These are phyloP conservation scores for Nemania sp. DNA, from an alignment of 2,329 filamentous ascomycete genomes.

Conservation along the genomic window DNA sequence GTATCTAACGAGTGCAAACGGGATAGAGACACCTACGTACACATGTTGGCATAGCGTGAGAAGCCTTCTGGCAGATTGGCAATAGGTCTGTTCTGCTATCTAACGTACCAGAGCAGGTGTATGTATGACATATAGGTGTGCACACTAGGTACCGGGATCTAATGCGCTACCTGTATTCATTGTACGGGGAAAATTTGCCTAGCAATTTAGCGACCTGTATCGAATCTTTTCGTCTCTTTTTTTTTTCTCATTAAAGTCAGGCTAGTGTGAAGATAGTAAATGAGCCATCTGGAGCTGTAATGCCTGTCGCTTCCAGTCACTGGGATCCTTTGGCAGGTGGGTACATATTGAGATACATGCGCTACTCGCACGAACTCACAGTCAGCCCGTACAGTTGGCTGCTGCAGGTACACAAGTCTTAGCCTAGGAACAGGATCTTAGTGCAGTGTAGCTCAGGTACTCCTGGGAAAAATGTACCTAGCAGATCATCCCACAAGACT, in stretches of 20 bases:
- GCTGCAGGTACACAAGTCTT: conserved; percentile 26
- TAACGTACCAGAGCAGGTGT: too few species aligned
- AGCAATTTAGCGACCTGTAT: conserved; percentile 14
- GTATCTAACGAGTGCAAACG: too few species aligned
- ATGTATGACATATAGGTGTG: background rate
- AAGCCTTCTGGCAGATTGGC: too few species aligned
- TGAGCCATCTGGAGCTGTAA: conserved; percentile 26
- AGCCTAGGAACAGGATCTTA: conserved; percentile 20
- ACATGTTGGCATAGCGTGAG: too few species aligned
- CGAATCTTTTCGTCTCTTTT: conserved; percentile 16
- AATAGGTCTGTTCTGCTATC: too few species aligned
- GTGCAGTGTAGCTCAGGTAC: conserved; percentile 16
- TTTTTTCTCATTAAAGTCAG: conserved; percentile 22
- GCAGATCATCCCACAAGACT: conserved; percentile 13
- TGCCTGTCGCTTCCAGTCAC: conserved; percentile 12
- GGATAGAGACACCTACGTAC: too few species aligned
- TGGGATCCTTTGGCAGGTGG: conserved; percentile 23
- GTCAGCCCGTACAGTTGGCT: conserved; percentile 29
- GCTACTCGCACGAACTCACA: conserved; percentile 25
- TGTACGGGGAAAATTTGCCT: conserved; percentile 20
- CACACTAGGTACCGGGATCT: too few species aligned
- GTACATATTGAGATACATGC: conserved; percentile 23
- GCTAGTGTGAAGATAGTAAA: conserved; percentile 33
- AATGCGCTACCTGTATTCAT: too few species aligned
- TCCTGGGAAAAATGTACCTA: conserved; percentile 12